A percentile compares a stretch with the other conserved stretches of the same genome.
Evolutionary conservation across 2,329 filamentous ascomycete genomes (phyloP).

Genomic region (Pyrenophora seminiperda): DNA sequence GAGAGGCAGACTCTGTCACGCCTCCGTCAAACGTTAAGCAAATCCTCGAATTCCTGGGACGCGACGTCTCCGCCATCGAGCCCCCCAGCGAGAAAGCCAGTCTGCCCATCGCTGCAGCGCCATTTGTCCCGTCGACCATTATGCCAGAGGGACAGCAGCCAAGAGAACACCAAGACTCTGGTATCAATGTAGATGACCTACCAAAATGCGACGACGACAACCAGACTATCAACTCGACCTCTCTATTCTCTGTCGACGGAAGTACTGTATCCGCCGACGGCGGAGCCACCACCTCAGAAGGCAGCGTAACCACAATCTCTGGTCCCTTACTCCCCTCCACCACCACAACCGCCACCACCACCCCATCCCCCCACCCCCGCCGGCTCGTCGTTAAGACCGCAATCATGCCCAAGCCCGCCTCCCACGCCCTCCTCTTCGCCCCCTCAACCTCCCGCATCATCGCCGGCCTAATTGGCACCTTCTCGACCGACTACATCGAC

Average conservation of each 20-base stretch:
- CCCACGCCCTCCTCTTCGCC: conserved; percentile 83
- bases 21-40: conserved; percentile 72
- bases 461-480: conserved; percentile 81
- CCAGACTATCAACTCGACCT: conserved; percentile 19
- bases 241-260: conserved; percentile 23
- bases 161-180: conserved; percentile 43
- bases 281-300: conserved; percentile 47
- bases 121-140: conserved; percentile 47
- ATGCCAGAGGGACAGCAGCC: conserved; percentile 27
- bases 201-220: conserved; percentile 28
- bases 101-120: conserved; percentile 58
- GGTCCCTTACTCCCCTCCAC: conserved; percentile 12
- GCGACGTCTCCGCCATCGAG: conserved; percentile 43
- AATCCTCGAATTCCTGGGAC: conserved; percentile 59
- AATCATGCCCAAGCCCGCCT: conserved; percentile 76
- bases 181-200: conserved; percentile 39
- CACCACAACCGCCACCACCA: conserved; percentile 8
- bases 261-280: conserved; percentile 25
- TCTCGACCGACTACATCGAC: conserved; percentile 76
- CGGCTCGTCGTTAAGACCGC: conserved; percentile 65
- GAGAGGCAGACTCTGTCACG: conserved; percentile 76
- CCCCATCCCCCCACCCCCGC: conserved; percentile 33
- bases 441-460: conserved; percentile 75
- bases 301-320: conserved; percentile 24
- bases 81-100: conserved; percentile 43